A percentile compares a stretch with the other conserved stretches of the same genome.
These are phyloP conservation scores for Thielaviopsis musarum DNA, from an alignment of 2,329 filamentous ascomycete genomes.

Conservation along the genomic window DNA sequence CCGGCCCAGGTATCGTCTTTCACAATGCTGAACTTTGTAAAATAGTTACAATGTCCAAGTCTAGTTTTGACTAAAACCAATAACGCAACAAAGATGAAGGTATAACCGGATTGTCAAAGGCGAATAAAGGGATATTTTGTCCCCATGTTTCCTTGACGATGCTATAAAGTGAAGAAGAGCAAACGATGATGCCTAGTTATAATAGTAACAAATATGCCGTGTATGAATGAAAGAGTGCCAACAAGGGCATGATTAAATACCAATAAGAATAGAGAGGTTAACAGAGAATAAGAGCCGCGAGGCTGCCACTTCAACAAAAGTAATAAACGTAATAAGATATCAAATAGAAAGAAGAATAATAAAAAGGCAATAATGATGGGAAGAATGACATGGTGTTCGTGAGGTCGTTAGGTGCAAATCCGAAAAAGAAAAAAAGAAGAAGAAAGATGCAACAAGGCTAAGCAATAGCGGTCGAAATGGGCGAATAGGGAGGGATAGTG, in stretches of 20 bases:
- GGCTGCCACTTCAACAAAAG: background rate
- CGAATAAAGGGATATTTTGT: background rate
- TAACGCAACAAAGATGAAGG: background rate
- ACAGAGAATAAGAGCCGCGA: conserved; percentile 1
- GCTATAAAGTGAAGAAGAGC: background rate
- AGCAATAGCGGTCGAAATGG: background rate
- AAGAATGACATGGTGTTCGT: background rate
- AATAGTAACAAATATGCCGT: background rate
- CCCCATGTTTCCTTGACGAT: background rate
- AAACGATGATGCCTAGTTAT: background rate
- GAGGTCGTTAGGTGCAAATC: background rate
- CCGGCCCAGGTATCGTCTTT: background rate
- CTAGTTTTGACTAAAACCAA: background rate
- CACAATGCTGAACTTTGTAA: background rate
- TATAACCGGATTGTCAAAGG: background rate
- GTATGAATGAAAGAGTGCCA: background rate
- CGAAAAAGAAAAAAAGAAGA: background rate
- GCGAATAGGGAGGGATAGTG: background rate
- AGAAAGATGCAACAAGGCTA: background rate
- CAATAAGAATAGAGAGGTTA: background rate
- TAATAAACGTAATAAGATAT: conserved; percentile 4
- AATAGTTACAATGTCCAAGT: background rate
- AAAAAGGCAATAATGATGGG: background rate
- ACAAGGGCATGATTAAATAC: background rate
- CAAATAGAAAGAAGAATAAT: conserved; percentile 2